Conservation (phyloP, 805 yeast species). For the Suhomyces sp. region DNA sequence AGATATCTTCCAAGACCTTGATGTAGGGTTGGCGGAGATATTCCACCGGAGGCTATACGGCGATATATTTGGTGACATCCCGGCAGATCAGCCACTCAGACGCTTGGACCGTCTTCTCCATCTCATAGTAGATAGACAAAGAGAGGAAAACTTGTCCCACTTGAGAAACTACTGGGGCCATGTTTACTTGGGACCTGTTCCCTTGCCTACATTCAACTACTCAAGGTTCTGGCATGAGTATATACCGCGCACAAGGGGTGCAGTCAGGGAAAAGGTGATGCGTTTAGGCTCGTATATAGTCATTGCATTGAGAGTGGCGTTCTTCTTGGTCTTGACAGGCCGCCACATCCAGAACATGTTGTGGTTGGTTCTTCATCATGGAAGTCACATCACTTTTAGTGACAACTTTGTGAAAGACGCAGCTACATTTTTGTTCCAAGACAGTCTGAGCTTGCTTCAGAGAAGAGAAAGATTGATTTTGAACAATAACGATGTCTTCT, state of each 20-base stretch:
- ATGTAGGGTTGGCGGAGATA: conserved; percentile 18
- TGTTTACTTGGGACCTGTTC: conserved; percentile 4
- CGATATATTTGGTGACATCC: conserved; percentile 10
- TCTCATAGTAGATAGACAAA: not conserved
- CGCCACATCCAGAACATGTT: conserved; percentile 15
- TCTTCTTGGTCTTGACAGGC: conserved; percentile 9
- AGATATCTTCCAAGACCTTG: conserved; percentile 21
- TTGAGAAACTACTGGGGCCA: conserved; percentile 6
- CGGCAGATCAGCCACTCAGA: not conserved
- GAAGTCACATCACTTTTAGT: conserved; percentile 30
- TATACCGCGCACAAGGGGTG: conserved; percentile 6
- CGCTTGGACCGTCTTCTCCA: not conserved
- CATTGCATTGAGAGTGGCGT: conserved; percentile 9
- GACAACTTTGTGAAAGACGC: conserved; percentile 25
- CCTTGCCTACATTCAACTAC: conserved; percentile 15
- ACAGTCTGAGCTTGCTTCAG: conserved; percentile 13
- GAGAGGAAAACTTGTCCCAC: not conserved
- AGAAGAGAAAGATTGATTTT: conserved; percentile 8
- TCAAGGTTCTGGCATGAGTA: conserved; percentile 14
- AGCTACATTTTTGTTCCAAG: conserved; percentile 23
- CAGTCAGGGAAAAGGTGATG: not conserved
- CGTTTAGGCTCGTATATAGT: not conserved
- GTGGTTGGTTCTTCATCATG: conserved; percentile 19
- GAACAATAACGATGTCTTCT: conserved; percentile 10
- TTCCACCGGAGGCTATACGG: conserved; percentile 14